These are phyloP conservation scores for Globisporangium uncinulatum DNA, from an alignment of 352 stramenopile genomes.

Conservation along the genomic window DNA sequence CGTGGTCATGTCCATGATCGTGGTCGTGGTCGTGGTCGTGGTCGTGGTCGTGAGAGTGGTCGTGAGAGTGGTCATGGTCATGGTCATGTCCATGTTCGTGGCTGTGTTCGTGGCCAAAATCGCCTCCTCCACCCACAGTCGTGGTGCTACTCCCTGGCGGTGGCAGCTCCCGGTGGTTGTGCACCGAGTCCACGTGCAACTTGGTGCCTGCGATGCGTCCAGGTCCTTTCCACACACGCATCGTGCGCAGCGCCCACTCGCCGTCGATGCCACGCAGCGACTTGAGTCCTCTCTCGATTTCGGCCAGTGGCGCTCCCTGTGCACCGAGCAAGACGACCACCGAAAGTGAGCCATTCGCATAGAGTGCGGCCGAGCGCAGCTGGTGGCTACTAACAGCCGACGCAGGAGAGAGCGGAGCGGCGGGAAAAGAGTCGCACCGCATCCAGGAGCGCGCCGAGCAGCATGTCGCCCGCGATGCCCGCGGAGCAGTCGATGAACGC, in stretches of 20 bases:
- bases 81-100: background rate
- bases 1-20: background rate
- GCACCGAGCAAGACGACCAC: slow-evolving; percentile 3
- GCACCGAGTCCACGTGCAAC: slow-evolving; percentile 84
- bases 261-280: slow-evolving; percentile 60
- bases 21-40: slow-evolving; percentile 15
- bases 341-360: background rate
- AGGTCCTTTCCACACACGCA: slow-evolving; percentile 75
- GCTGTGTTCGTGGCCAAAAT: background rate
- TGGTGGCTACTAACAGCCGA: too few relatives aligned
- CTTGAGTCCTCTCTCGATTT: slow-evolving; percentile 50
- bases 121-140: background rate
- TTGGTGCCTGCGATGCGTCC: slow-evolving; percentile 89
- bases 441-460: slow-evolving; percentile 85
- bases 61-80: slow-evolving; percentile 11
- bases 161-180: slow-evolving; percentile 61
- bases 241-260: slow-evolving; percentile 82
- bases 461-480: slow-evolving; percentile 89
- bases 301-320: slow-evolving; percentile 54
- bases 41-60: slow-evolving; percentile 21
- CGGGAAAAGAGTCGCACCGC: slow-evolving; percentile 35
- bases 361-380: too few relatives aligned
- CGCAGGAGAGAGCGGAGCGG: too few relatives aligned
- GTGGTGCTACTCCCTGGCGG: slow-evolving; percentile 14
- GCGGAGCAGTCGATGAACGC: slow-evolving; percentile 89